These are phyloP conservation scores for Stephania japonica DNA, from an alignment of 164 flowering plant species.

Conservation along the genomic window DNA sequence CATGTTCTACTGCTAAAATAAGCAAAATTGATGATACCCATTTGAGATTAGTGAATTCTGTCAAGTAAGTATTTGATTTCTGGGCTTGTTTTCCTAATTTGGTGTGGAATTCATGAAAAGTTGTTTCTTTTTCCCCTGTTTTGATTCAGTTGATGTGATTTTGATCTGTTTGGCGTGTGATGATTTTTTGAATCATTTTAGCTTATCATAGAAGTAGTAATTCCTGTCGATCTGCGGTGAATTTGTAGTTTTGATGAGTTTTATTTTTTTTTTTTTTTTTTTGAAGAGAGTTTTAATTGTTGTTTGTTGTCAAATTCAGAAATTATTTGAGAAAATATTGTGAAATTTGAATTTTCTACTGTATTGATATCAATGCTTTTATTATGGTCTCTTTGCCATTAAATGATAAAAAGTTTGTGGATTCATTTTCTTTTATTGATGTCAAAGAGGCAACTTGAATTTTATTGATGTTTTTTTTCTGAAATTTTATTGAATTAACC, in stretches of 20 bases:
- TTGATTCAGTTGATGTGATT: not conserved
- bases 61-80: conserved; percentile 28
- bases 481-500: not conserved
- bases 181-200: not conserved
- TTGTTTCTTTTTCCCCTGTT: conserved; percentile 10
- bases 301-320: not conserved
- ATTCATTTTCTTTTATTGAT: no score
- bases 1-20: conserved; percentile 23
- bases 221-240: not conserved
- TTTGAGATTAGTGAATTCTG: conserved; percentile 22
- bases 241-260: not conserved
- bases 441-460: not conserved
- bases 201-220: not conserved
- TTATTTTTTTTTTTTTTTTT: no score
- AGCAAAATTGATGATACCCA: conserved; percentile 29
- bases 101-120: not conserved
- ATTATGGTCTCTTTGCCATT: no score
- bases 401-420: no score
- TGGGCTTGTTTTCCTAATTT: not conserved
- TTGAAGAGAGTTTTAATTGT: not conserved
- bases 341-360: not conserved
- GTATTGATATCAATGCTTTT: not conserved
- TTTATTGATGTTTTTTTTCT: not conserved
- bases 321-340: not conserved
- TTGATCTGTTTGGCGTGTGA: not conserved